A percentile compares a stretch with the other conserved stretches of the same genome.
phyloP scores from a whole-genome alignment of 345 rosid species.

The Limnanthes douglasii region DNA sequence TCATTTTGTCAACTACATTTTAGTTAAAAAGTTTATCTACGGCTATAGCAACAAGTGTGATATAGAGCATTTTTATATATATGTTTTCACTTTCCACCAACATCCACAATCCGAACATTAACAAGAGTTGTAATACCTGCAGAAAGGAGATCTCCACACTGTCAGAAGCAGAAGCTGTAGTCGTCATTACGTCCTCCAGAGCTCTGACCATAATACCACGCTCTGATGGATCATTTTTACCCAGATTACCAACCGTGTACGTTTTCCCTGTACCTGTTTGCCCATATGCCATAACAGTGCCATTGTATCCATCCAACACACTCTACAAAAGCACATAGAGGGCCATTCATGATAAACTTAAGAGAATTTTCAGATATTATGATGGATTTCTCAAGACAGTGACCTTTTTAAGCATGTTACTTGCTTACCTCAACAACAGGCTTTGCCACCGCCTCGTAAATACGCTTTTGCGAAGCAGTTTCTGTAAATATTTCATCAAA shows the following conservation, averaged over 20 bases:
- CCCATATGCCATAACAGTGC: slow-evolving; percentile 96
- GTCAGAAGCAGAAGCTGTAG: slow-evolving; percentile 32
- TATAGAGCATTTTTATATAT: too few relatives aligned
- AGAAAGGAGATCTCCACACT: slow-evolving; percentile 68
- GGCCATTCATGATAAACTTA: too few relatives aligned
- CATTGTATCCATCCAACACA: slow-evolving; percentile 85
- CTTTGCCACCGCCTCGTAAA: slow-evolving; percentile 80
- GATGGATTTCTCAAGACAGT: background rate
- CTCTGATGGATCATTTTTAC: slow-evolving; percentile 74
- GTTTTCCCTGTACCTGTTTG: slow-evolving; percentile 97
- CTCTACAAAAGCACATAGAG: slow-evolving; percentile 79
- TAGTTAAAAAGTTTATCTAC: too few relatives aligned
- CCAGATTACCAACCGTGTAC: slow-evolving; percentile 70
- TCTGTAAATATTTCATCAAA: slow-evolving; percentile 77
- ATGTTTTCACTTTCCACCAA: too few relatives aligned
- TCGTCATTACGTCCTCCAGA: slow-evolving; percentile 56
- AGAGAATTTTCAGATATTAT: too few relatives aligned
- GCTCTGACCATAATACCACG: slow-evolving; percentile 95
- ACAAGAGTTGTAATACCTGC: slow-evolving; percentile 39
- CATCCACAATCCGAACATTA: too few relatives aligned
- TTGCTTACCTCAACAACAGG: slow-evolving; percentile 83
- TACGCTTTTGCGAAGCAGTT: slow-evolving; percentile 81
- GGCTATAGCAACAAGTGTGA: too few relatives aligned
- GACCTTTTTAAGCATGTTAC: background rate
- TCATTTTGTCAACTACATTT: too few relatives aligned